phyloP scores from a whole-genome alignment of 1,284 basidiomycete species.

The Moesziomyces antarcticus region DNA sequence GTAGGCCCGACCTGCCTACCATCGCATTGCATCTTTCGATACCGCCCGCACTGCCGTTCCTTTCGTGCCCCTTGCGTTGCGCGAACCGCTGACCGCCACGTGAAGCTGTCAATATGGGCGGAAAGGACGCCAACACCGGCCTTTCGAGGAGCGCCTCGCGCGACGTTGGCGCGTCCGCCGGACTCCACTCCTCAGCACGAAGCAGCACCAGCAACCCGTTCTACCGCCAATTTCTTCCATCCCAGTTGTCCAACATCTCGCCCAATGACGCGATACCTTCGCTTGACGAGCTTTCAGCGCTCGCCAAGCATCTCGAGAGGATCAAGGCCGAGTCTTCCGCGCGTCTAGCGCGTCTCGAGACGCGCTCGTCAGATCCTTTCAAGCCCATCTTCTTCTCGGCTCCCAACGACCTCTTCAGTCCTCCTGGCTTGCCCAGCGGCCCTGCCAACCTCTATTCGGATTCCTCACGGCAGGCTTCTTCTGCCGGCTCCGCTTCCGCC shows the following conservation, averaged over 20 bases:
- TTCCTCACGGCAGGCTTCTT: constrained; percentile 18
- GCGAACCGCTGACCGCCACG: background rate
- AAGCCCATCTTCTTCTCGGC: constrained; percentile 38
- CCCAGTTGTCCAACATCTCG: constrained; percentile 40
- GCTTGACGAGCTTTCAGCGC: constrained; percentile 45
- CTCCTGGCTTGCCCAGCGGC: constrained; percentile 27
- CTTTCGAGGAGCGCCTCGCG: constrained; percentile 29
- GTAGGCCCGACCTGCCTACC: too few species aligned
- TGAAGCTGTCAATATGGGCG: constrained; percentile 18
- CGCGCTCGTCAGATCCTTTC: constrained; percentile 26
- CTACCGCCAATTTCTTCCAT: constrained; percentile 51
- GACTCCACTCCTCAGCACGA: constrained; percentile 7
- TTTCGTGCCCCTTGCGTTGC: too few species aligned
- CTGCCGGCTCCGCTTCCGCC: constrained; percentile 6
- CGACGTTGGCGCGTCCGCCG: constrained; percentile 11
- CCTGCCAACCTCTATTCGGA: constrained; percentile 36
- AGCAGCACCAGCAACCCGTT: constrained; percentile 21
- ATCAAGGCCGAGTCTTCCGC: constrained; percentile 39
- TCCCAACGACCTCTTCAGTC: constrained; percentile 43
- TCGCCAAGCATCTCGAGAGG: constrained; percentile 36
- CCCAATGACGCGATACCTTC: constrained; percentile 44
- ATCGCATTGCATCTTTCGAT: too few species aligned
- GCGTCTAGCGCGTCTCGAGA: constrained; percentile 34
- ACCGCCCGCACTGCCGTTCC: too few species aligned
- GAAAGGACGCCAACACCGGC: constrained; percentile 26